Evolutionary conservation across 1,284 basidiomycete species (phyloP), one percentile per base, ranked within the genome.

Genomic region (Inonotus obliquus): DNA sequence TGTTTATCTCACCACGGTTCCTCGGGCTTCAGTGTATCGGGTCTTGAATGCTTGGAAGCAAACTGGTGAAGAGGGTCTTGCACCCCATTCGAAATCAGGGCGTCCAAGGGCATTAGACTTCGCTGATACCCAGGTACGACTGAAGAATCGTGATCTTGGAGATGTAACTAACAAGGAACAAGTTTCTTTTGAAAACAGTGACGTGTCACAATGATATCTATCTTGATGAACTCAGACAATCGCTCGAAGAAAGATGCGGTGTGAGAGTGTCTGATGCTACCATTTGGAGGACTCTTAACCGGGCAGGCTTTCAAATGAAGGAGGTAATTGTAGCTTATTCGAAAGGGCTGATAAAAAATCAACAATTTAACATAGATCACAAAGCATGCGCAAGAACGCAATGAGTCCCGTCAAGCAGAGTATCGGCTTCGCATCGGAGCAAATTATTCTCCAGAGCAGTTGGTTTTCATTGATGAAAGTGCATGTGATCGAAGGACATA

Each of bases 401-500:
- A 49, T 49, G 21, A 49, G 13, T 7, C 23, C 2, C 7, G 5
- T 49, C 25, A 23, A 23, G 19, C 25, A 49, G 47, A 49, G 47
- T 49, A 49, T 25, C 25, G 47, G 2, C 47, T 49, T 49, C 13
- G 47, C 25, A 49, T 49, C 21, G 25, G 47, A 27, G 47, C 47
- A 6, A 49, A 49, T 23, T 49, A 49, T 49, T 10, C 4, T 3
- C 25, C 19, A 49, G 47, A 49, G 47, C 25, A 49, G 19, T 13
- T 49, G 25, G 13, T 49, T 19, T 49, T 49, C 21, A 21, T 49
- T 3, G 39, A 76, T 63, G 72, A 76, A 60, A 70, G 68, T 60
- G 59, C 69, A 9, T 68, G 66, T 57, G 70, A 75, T 49, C 65
- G 69, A 6, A 59, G 66, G 10, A 74, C 71, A 25, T 60, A 67